These are phyloP conservation scores for Zangia roseola DNA, from an alignment of 768 basidiomycete genomes.

Conservation along the genomic window DNA sequence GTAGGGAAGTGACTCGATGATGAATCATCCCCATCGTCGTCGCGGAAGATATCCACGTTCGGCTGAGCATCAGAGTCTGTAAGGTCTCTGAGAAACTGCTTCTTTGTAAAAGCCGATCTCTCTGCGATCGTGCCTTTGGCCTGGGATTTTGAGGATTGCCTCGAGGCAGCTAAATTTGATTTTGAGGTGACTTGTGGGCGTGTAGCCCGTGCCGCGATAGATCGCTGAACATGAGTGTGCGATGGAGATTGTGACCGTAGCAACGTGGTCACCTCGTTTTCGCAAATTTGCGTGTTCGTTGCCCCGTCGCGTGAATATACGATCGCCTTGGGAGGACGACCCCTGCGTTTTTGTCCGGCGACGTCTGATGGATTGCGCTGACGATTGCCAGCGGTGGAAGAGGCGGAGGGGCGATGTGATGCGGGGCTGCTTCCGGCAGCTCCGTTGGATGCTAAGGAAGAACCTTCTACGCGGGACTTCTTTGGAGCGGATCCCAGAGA, in stretches of 20 bases:
- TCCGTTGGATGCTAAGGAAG: constrained; percentile 39
- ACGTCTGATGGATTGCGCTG: constrained; percentile 13
- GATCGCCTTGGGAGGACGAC: constrained; percentile 54
- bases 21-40: constrained; percentile 30
- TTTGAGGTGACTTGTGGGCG: constrained; percentile 24
- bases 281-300: constrained; percentile 17
- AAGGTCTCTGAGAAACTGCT: constrained; percentile 15
- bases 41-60: constrained; percentile 35
- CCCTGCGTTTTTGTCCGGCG: constrained; percentile 45
- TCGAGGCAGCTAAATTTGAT: constrained; percentile 34
- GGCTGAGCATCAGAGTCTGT: constrained; percentile 31
- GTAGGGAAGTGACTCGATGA: constrained; percentile 54
- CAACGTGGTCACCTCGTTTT: constrained; percentile 36
- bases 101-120: constrained; percentile 20
- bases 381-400: constrained; percentile 32
- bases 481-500: constrained; percentile 24
- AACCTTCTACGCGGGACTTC: constrained; percentile 26
- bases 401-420: constrained; percentile 9
- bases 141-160: constrained; percentile 37
- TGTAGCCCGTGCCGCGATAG: constrained; percentile 23
- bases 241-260: constrained; percentile 37
- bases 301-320: constrained; percentile 32
- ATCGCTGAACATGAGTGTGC: constrained; percentile 17
- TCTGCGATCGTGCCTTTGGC: constrained; percentile 37
- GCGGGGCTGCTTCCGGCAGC: constrained; percentile 30